Percentiles rank a stretch among this genome's conserved stretches.
These are phyloP conservation scores for Cochlearia excelsa DNA, from an alignment of 345 rosid genomes.

Conservation along the genomic window DNA sequence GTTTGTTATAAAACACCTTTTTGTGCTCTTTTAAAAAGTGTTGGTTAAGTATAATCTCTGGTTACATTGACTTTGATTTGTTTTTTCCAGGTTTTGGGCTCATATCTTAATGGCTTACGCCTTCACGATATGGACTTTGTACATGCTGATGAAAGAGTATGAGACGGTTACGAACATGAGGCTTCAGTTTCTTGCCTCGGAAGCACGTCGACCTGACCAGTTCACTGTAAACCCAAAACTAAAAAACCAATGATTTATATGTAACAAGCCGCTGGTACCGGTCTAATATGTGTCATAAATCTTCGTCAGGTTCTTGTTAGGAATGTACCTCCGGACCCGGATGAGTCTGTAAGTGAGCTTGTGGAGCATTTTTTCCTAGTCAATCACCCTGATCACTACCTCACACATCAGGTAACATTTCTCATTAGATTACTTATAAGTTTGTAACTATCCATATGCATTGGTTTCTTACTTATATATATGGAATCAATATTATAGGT, in stretches of 20 bases:
- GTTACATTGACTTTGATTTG: not conserved
- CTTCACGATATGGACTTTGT: slow-evolving; percentile 87
- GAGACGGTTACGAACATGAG: slow-evolving; percentile 77
- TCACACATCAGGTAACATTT: slow-evolving; percentile 58
- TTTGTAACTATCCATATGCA: too few relatives aligned
- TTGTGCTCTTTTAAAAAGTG: not conserved
- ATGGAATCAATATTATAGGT: slow-evolving; percentile 46
- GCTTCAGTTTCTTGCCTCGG: slow-evolving; percentile 79
- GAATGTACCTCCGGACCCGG: slow-evolving; percentile 75
- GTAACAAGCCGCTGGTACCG: not conserved
- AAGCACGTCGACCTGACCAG: slow-evolving; percentile 82
- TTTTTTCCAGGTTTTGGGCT: slow-evolving; percentile 65
- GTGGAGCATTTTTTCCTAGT: slow-evolving; percentile 86
- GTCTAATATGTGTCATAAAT: not conserved
- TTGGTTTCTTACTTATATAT: not conserved
- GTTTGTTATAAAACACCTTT: slow-evolving; percentile 29
- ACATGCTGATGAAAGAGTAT: slow-evolving; percentile 74
- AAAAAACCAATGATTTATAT: not conserved
- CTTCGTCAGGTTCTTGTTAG: slow-evolving; percentile 64
- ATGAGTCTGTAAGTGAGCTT: slow-evolving; percentile 75
- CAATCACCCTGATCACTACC: slow-evolving; percentile 78
- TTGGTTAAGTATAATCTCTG: not conserved
- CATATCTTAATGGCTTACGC: slow-evolving; percentile 82
- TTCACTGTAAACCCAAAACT: slow-evolving; percentile 57
- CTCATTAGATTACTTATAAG: not conserved